Evolutionary conservation across 495 filamentous ascomycete species (phyloP).

Genomic region (Xylaria palmicola): DNA sequence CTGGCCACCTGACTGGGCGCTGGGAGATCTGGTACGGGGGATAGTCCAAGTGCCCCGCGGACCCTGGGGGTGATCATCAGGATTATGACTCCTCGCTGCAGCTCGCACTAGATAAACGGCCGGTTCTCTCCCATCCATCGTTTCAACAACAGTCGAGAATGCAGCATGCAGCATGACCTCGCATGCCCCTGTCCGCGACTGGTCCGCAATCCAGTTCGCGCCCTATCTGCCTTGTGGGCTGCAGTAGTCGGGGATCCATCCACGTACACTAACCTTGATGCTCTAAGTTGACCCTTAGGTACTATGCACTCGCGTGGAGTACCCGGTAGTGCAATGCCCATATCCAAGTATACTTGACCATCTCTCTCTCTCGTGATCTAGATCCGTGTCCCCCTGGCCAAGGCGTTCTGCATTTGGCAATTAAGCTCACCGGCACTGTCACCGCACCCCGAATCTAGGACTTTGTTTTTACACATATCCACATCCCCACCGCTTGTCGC

Average conservation of each 20-base stretch:
- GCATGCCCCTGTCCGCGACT: too few relatives aligned
- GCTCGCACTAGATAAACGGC: not conserved
- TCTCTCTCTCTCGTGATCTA: not conserved
- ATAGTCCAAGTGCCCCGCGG: not conserved
- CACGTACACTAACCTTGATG: too few relatives aligned
- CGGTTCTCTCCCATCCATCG: slow-evolving; percentile 1
- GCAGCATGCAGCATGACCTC: too few relatives aligned
- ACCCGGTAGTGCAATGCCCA: too few relatives aligned
- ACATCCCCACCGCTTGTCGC: not conserved
- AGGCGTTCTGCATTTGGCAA: not conserved
- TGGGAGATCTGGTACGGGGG: not conserved
- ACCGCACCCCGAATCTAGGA: slow-evolving; percentile 11
- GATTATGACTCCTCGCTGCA: slow-evolving; percentile 4
- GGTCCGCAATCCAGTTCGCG: too few relatives aligned
- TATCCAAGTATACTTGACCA: too few relatives aligned
- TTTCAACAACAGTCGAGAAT: too few relatives aligned
- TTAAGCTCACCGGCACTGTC: too few relatives aligned
- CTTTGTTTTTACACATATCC: slow-evolving; percentile 4
- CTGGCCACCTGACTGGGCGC: not conserved
- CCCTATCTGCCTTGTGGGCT: slow-evolving; percentile 7
- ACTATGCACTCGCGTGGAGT: too few relatives aligned
- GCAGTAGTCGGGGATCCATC: not conserved
- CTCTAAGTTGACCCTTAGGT: too few relatives aligned
- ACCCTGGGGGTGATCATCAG: not conserved
- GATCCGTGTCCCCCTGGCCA: not conserved